Conservation (phyloP, 768 basidiomycete genomes). For the Cubamyces lactineus region DNA sequence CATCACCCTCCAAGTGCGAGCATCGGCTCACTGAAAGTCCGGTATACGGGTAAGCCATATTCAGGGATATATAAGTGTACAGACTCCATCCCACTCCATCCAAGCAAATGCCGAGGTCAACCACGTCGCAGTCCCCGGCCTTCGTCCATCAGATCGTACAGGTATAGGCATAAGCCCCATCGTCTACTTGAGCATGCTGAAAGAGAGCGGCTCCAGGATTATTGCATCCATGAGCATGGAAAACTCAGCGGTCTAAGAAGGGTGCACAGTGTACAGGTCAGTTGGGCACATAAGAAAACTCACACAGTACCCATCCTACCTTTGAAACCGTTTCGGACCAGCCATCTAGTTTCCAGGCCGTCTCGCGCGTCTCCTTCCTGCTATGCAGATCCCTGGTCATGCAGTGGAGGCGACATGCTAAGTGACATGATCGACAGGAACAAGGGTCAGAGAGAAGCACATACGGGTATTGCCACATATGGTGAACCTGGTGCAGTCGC, state of each 20-base stretch:
- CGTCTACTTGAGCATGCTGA: constrained; percentile 78
- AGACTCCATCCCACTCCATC: constrained; percentile 11
- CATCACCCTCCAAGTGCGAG: constrained; percentile 4
- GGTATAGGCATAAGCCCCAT: no score
- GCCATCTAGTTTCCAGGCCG: constrained; percentile 92
- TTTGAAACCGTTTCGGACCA: constrained; percentile 96
- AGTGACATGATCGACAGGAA: constrained; percentile 18
- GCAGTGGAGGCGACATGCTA: constrained; percentile 7
- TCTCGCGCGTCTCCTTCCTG: constrained; percentile 82
- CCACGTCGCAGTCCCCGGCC: neutral
- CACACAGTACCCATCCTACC: constrained; percentile 44
- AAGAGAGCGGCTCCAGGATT: constrained; percentile 78
- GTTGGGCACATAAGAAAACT: no score
- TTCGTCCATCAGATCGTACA: no score
- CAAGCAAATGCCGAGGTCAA: neutral
- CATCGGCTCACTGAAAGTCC: neutral
- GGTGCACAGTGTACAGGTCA: neutral
- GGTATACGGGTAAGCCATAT: constrained; percentile 11
- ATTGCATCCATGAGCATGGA: constrained; percentile 86
- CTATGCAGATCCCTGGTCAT: constrained; percentile 65
- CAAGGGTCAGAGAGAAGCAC: constrained; percentile 15
- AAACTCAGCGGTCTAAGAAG: constrained; percentile 81
- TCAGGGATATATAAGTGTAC: constrained; percentile 15
- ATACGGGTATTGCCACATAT: constrained; percentile 97
- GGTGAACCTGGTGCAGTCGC: constrained; percentile 85